Percentiles rank a stretch among this genome's conserved stretches.
These are phyloP conservation scores for Chaetoscypha palmicola DNA, from an alignment of 2,329 filamentous ascomycete species.

Conservation along the genomic window DNA sequence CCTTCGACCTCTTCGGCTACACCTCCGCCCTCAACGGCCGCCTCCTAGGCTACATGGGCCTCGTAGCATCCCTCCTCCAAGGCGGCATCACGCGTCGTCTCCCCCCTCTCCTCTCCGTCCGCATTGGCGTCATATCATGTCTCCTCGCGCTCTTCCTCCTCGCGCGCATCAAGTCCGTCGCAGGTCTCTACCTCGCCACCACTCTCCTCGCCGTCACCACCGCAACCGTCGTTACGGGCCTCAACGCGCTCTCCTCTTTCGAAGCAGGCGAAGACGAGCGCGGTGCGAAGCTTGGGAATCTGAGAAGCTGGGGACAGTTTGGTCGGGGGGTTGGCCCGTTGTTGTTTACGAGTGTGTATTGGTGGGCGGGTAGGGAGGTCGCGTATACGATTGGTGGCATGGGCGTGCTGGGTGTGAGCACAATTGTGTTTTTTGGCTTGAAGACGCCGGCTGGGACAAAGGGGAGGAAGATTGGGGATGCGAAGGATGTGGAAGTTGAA, in stretches of 20 bases:
- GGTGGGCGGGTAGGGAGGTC: slow-evolving; percentile 88
- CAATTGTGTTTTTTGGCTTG: slow-evolving; percentile 63
- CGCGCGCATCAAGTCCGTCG: slow-evolving; percentile 58
- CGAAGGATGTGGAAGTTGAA: neutral
- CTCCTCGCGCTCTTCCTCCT: slow-evolving; percentile 76
- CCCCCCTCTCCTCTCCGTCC: slow-evolving; percentile 72
- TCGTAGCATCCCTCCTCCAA: slow-evolving; percentile 87
- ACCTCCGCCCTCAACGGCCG: slow-evolving; percentile 72
- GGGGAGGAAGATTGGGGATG: slow-evolving; percentile 21
- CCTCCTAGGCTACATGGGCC: slow-evolving; percentile 82
- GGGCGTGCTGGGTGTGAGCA: slow-evolving; percentile 70
- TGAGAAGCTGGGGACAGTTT: slow-evolving; percentile 35
- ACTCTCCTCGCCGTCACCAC: slow-evolving; percentile 82
- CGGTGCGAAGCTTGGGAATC: slow-evolving; percentile 77
- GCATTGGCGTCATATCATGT: slow-evolving; percentile 70
- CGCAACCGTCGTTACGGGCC: slow-evolving; percentile 86
- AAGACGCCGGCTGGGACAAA: slow-evolving; percentile 36
- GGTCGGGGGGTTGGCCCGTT: slow-evolving; percentile 46
- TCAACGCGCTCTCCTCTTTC: slow-evolving; percentile 88
- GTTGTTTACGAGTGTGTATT: slow-evolving; percentile 91
- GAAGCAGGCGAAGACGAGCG: slow-evolving; percentile 75
- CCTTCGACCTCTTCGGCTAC: slow-evolving; percentile 86
- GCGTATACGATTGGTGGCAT: slow-evolving; percentile 77
- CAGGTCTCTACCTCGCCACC: slow-evolving; percentile 72
- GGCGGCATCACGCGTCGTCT: slow-evolving; percentile 84